Conservation (phyloP, 2,329 filamentous ascomycete genomes). For the Sodiomyces alkalinus region DNA sequence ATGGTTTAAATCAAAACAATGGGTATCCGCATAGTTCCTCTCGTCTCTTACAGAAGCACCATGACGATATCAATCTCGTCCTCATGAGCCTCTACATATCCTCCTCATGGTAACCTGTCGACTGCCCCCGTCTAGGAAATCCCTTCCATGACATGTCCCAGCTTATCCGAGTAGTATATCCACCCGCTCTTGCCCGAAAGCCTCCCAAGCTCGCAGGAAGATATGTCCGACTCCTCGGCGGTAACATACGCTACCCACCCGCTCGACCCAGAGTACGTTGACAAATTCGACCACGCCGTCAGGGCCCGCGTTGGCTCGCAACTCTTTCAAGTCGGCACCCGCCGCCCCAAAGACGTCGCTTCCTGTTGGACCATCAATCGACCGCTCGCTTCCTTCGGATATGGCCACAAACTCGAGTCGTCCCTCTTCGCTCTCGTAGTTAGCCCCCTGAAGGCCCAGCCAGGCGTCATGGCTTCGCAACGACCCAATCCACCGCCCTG, state of each 20-base stretch:
- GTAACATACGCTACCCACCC: slow-evolving; percentile 25
- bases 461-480: slow-evolving; percentile 29
- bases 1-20: too few species aligned
- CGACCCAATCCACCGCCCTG: slow-evolving; percentile 23
- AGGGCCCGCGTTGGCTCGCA: slow-evolving; percentile 23
- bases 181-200: slow-evolving; percentile 22
- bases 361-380: neutral
- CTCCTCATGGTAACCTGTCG: too few species aligned
- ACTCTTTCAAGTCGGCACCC: slow-evolving; percentile 17
- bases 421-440: slow-evolving; percentile 24
- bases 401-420: slow-evolving; percentile 26
- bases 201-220: slow-evolving; percentile 23
- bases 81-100: too few species aligned
- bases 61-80: too few species aligned
- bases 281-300: slow-evolving; percentile 29
- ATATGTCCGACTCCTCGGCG: slow-evolving; percentile 27
- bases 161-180: slow-evolving; percentile 25
- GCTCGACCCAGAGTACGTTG: slow-evolving; percentile 30
- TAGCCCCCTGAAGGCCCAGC: slow-evolving; percentile 29
- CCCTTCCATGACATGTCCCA: too few species aligned
- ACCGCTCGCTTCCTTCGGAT: slow-evolving; percentile 22
- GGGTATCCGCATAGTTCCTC: too few species aligned
- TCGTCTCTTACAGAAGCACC: too few species aligned
- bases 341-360: slow-evolving; percentile 6
- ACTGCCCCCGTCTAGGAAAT: too few species aligned